phyloP scores from a whole-genome alignment of 2,329 filamentous ascomycete species.

The Penicillium brasilianum region DNA sequence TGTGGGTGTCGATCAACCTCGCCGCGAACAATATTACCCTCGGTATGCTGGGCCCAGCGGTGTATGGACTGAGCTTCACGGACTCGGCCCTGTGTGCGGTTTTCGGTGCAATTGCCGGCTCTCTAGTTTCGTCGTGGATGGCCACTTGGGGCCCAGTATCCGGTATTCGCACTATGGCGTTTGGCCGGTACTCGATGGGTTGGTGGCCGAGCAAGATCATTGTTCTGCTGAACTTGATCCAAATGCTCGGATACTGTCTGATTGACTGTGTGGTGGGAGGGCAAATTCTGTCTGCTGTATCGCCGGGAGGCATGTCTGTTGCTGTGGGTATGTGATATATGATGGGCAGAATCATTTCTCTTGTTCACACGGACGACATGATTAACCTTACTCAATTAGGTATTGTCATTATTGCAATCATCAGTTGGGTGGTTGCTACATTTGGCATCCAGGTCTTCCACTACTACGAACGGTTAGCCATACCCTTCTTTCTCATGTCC shows the following conservation, averaged over 20 bases:
- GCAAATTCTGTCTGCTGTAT: constrained; percentile 71
- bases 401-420: constrained; percentile 67
- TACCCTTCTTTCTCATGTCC: background rate
- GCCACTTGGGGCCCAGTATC: constrained; percentile 66
- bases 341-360: too few relatives aligned
- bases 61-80: constrained; percentile 63
- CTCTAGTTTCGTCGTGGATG: constrained; percentile 62
- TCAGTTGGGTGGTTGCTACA: constrained; percentile 67
- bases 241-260: constrained; percentile 66
- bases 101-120: constrained; percentile 62
- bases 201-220: constrained; percentile 70
- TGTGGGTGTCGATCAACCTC: constrained; percentile 68
- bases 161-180: constrained; percentile 67
- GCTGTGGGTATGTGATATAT: constrained; percentile 58
- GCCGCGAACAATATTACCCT: constrained; percentile 68
- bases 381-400: too few relatives aligned
- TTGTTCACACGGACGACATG: too few relatives aligned
- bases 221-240: constrained; percentile 66
- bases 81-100: constrained; percentile 63
- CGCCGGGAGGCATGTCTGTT: constrained; percentile 62
- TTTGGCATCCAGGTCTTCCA: constrained; percentile 73
- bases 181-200: constrained; percentile 66
- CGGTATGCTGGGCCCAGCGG: constrained; percentile 65
- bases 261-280: constrained; percentile 70
- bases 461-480: constrained; percentile 64